Conservation (phyloP, 2,329 filamentous ascomycete species). For the Sporothrix inflata region DNA sequence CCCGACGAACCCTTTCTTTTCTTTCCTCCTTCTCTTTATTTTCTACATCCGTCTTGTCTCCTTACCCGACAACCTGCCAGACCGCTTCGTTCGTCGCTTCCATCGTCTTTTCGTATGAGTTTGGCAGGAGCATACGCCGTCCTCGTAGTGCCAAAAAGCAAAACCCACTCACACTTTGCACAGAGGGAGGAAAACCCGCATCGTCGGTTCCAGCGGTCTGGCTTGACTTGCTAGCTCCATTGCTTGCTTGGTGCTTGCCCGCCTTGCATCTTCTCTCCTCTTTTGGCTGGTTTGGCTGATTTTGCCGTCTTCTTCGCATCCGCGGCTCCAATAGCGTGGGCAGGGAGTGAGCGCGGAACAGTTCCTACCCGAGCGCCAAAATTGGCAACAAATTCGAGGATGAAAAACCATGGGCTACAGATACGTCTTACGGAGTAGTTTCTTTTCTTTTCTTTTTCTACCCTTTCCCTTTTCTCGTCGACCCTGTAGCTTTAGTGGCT, state of each 20-base stretch:
- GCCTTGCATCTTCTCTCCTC: neutral
- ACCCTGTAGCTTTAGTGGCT: neutral
- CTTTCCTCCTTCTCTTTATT: too few species aligned
- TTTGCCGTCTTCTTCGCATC: too few species aligned
- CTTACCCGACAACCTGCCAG: neutral
- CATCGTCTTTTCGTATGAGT: too few species aligned
- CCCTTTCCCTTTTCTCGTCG: neutral
- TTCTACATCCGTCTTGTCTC: too few species aligned
- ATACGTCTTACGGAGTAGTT: too few species aligned
- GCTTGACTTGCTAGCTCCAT: neutral
- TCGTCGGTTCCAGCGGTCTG: slow-evolving; percentile 19
- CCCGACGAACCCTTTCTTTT: too few species aligned
- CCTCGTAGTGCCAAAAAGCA: neutral
- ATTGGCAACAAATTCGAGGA: neutral
- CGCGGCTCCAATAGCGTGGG: too few species aligned
- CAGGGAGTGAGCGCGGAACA: slow-evolving; percentile 14
- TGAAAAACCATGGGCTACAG: too few species aligned
- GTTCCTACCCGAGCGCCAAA: neutral
- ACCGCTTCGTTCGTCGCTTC: neutral
- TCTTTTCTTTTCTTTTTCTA: too few species aligned
- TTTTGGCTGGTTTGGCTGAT: neutral
- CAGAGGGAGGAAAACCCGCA: neutral
- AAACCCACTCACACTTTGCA: neutral
- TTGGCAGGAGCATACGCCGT: neutral
- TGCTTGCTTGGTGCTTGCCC: too few species aligned